phyloP scores from a whole-genome alignment of 75 land plant species.

The Pinus albicaulis region DNA sequence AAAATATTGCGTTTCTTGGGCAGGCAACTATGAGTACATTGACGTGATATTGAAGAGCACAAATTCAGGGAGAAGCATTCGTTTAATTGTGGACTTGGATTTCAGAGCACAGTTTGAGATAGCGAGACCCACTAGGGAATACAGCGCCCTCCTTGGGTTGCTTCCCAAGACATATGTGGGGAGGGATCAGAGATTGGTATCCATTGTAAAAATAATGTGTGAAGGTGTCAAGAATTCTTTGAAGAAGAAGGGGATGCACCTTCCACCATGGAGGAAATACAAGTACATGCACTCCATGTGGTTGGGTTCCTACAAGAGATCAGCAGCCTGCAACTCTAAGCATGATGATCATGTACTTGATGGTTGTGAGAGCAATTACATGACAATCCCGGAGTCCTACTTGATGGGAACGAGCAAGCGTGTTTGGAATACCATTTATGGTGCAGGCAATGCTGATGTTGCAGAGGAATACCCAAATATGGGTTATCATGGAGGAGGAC shows the following conservation, averaged over 20 bases:
- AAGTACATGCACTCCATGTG: constrained; percentile 43
- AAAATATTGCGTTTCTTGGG: not conserved
- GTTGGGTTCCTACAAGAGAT: constrained; percentile 37
- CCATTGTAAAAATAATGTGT: constrained; percentile 25
- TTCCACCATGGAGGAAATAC: constrained; percentile 46
- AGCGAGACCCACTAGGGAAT: constrained; percentile 12
- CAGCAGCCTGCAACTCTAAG: not conserved
- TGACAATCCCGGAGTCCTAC: too few species aligned
- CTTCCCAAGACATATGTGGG: constrained; percentile 11
- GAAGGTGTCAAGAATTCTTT: constrained; percentile 31
- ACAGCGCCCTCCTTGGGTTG: not conserved
- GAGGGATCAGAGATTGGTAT: constrained; percentile 13
- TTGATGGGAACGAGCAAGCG: too few species aligned
- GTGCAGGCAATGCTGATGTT: too few species aligned
- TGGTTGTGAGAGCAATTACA: too few species aligned
- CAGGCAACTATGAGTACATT: constrained; percentile 19
- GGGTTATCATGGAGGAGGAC: too few species aligned
- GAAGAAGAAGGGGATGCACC: constrained; percentile 26
- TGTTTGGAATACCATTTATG: too few species aligned
- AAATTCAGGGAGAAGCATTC: not conserved
- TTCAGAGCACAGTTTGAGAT: constrained; percentile 19
- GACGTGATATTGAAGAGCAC: constrained; percentile 9
- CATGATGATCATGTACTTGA: too few species aligned
- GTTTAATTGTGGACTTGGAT: constrained; percentile 16
- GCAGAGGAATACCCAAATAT: too few species aligned